Conservation (phyloP, 257 asterid genomes). For the Capsicum baccatum region DNA sequence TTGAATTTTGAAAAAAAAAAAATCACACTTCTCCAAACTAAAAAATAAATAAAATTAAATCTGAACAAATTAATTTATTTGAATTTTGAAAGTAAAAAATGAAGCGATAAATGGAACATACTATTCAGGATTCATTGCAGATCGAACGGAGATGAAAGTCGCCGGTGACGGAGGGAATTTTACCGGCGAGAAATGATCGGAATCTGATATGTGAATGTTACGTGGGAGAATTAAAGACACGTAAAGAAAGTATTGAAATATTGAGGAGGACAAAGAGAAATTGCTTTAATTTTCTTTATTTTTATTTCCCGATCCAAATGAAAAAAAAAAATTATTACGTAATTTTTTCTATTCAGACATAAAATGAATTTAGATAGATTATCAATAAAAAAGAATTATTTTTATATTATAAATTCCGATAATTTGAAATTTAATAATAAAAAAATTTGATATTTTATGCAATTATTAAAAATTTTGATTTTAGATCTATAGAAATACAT, state of each 20-base stretch:
- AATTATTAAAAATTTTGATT: too few relatives aligned
- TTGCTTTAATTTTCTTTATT: neutral
- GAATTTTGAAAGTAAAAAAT: neutral
- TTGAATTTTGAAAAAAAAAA: neutral
- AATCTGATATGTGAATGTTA: neutral
- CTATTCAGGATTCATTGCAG: slow-evolving; percentile 26
- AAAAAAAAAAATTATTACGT: too few relatives aligned
- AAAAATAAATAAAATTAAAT: neutral
- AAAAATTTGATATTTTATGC: too few relatives aligned
- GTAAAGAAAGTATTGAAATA: neutral
- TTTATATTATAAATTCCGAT: too few relatives aligned
- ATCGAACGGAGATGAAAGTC: neutral
- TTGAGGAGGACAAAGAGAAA: neutral
- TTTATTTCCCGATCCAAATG: too few relatives aligned
- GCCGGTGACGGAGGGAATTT: neutral
- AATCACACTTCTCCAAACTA: neutral
- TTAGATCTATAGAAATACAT: too few relatives aligned
- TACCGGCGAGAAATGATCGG: slow-evolving; percentile 9
- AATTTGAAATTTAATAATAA: too few relatives aligned
- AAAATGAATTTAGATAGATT: too few relatives aligned
- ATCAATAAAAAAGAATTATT: too few relatives aligned
- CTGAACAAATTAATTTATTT: neutral
- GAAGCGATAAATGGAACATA: neutral
- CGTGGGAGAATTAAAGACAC: neutral
- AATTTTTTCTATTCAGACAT: too few relatives aligned